phyloP scores from a whole-genome alignment of 1,139 yeast genomes.

The Candida sanyaensis region DNA sequence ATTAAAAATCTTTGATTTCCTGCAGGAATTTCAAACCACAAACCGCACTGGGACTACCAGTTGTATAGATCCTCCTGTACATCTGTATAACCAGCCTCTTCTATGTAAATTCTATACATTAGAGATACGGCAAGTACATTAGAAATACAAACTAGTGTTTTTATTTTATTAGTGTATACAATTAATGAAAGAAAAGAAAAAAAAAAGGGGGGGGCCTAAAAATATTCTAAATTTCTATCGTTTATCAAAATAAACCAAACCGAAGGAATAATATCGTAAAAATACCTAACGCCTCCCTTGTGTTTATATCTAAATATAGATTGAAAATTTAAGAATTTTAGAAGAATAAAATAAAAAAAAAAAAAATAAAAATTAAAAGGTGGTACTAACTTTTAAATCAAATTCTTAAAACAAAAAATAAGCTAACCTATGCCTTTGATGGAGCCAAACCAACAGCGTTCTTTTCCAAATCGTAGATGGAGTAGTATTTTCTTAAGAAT shows the following conservation, averaged over 20 bases:
- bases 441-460: constrained; percentile 91
- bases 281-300: neutral
- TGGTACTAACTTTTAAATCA: neutral
- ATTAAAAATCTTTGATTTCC: neutral
- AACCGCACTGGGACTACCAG: neutral
- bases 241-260: neutral
- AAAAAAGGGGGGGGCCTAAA: too few species aligned
- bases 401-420: neutral
- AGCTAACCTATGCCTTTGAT: constrained; percentile 9
- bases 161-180: too few species aligned
- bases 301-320: neutral
- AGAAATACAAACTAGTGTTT: too few species aligned
- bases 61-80: neutral
- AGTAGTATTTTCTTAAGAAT: constrained; percentile 91
- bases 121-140: too few species aligned
- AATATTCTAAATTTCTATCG: too few species aligned
- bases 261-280: neutral
- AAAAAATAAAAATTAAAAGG: neutral
- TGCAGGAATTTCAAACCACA: neutral
- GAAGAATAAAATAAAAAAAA: neutral
- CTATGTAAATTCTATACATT: too few species aligned
- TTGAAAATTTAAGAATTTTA: neutral
- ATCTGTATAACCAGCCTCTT: neutral
- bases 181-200: too few species aligned
- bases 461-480: constrained; percentile 86